Conservation (phyloP, 352 stramenopile genomes). For the Pythium vanterpoolii region DNA sequence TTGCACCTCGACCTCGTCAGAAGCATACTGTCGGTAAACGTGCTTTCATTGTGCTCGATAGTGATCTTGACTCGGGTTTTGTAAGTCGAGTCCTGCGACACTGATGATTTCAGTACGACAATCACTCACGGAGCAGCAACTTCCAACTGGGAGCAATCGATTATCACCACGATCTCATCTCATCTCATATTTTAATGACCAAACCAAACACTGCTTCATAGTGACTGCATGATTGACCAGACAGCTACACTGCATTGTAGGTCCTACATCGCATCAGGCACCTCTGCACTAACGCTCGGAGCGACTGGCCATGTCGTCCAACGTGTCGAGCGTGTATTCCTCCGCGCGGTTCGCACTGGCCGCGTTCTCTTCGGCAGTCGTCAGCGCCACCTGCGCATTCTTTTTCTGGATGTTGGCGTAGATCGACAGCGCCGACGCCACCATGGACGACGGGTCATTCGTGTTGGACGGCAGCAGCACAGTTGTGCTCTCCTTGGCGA, state of each 20-base stretch:
- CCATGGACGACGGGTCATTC: conserved; percentile 86
- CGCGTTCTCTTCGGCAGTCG: conserved; percentile 9
- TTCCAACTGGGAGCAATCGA: neutral
- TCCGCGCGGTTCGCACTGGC: conserved; percentile 21
- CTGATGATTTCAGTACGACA: conserved; percentile 5
- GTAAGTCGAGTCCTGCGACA: neutral
- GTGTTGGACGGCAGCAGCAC: conserved; percentile 77
- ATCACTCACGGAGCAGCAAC: conserved; percentile 13
- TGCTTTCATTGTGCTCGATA: neutral
- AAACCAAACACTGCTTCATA: too few species aligned
- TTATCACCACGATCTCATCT: neutral
- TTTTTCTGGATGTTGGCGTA: conserved; percentile 88
- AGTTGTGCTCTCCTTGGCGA: conserved; percentile 89
- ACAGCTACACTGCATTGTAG: too few species aligned
- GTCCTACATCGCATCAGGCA: neutral
- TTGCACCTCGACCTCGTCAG: too few species aligned
- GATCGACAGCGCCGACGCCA: conserved; percentile 86
- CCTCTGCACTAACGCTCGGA: neutral
- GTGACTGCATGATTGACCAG: too few species aligned
- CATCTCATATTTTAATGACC: neutral
- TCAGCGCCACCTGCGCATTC: conserved; percentile 28
- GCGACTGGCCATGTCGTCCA: conserved; percentile 26
- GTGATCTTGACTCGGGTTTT: conserved; percentile 11
- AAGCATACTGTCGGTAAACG: neutral
- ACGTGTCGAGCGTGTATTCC: conserved; percentile 69